Conservation (phyloP, 805 yeast species). For the Candida jianshihensis region DNA sequence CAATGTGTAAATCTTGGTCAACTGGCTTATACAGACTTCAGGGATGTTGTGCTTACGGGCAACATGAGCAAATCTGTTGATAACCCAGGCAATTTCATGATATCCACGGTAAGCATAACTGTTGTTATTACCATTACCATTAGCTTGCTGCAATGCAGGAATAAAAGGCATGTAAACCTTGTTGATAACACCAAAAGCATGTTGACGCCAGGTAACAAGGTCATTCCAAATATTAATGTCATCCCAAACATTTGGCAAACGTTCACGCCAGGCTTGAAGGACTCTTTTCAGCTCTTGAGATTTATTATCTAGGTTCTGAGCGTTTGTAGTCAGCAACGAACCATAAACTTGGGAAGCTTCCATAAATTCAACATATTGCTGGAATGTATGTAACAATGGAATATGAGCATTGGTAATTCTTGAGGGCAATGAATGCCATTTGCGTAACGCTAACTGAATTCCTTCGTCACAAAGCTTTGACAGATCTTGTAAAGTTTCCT, state of each 20-base stretch:
- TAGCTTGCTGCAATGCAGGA: conserved; percentile 71
- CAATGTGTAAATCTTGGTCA: conserved; percentile 87
- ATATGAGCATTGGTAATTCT: conserved; percentile 77
- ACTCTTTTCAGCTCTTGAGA: conserved; percentile 93
- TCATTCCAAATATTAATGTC: conserved; percentile 98
- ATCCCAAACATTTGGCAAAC: conserved; percentile 95
- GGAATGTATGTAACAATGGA: conserved; percentile 87
- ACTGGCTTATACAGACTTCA: conserved; percentile 88
- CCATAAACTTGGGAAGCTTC: conserved; percentile 95
- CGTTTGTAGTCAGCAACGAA: conserved; percentile 80
- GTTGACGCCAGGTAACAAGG: conserved; percentile 96
- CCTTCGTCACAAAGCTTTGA: conserved; percentile 92
- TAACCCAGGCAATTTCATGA: conserved; percentile 99
- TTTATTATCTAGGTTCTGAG: conserved; percentile 85
- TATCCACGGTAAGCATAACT: conserved; percentile 96
- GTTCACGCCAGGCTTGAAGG: conserved; percentile 95
- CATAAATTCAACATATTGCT: conserved; percentile 94
- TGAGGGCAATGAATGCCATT: conserved; percentile 86
- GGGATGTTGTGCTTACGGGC: conserved; percentile 96
- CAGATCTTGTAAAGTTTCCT: conserved; percentile 78
- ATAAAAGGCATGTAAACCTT: conserved; percentile 89
- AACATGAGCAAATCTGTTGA: conserved; percentile 95
- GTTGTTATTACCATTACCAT: conserved; percentile 64
- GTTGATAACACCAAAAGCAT: conserved; percentile 93
- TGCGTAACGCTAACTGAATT: conserved; percentile 81